Percentiles rank a stretch among this genome's conserved stretches.
These are phyloP conservation scores for Xylaria cubensis DNA, from an alignment of 495 filamentous ascomycete species.

Conservation along the genomic window DNA sequence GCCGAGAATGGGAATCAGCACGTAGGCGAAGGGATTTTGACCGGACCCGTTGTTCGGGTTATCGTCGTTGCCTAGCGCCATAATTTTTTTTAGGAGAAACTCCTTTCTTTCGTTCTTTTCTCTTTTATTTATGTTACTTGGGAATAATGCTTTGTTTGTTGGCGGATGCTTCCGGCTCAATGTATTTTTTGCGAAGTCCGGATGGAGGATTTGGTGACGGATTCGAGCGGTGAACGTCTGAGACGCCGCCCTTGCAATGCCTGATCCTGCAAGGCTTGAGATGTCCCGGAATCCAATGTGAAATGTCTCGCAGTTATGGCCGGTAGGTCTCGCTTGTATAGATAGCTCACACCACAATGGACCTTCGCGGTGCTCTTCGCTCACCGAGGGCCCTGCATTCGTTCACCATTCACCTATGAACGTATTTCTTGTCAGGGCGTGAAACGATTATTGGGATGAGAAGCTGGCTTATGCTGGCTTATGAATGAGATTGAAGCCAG, in stretches of 20 bases:
- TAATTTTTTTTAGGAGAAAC: not conserved
- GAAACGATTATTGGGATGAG: not conserved
- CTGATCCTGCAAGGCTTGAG: not conserved
- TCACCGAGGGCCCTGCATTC: slow-evolving; percentile 6
- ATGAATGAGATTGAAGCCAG: too few species aligned
- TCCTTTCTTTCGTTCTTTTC: not conserved
- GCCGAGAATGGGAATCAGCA: slow-evolving; percentile 40
- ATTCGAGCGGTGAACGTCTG: not conserved
- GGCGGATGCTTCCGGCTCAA: not conserved
- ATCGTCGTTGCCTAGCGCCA: slow-evolving; percentile 1
- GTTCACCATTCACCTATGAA: not conserved
- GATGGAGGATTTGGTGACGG: not conserved
- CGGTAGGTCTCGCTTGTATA: not conserved
- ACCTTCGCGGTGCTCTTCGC: slow-evolving; percentile 1
- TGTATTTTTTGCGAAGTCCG: not conserved
- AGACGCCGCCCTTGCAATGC: not conserved
- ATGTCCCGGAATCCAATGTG: not conserved
- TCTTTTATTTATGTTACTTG: not conserved
- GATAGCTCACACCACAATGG: not conserved
- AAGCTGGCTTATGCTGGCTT: not conserved
- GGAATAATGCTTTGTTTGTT: not conserved
- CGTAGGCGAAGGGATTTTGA: slow-evolving; percentile 35
- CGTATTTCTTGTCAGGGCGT: not conserved
- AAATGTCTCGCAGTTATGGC: slow-evolving; percentile 3
- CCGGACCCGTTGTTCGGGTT: slow-evolving; percentile 5